These are phyloP conservation scores for Aegilops sharonensis DNA, from an alignment of 176 grass and related monocot genomes.

Conservation along the genomic window DNA sequence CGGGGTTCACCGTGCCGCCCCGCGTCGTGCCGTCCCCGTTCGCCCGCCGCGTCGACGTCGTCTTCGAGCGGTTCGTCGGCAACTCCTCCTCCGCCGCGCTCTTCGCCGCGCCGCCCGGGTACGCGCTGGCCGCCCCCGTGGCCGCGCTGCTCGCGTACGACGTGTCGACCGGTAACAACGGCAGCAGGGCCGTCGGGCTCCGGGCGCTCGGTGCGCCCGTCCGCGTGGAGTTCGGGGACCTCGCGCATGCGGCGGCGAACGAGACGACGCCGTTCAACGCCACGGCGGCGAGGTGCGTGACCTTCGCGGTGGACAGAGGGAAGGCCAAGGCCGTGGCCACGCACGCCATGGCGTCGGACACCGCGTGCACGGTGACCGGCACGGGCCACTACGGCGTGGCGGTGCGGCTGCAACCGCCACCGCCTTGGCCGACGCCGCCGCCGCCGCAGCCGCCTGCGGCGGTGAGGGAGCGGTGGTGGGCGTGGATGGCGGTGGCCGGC, in stretches of 20 bases:
- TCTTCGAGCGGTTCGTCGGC: slow-evolving; percentile 34
- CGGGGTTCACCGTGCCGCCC: slow-evolving; percentile 33
- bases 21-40: slow-evolving; percentile 38
- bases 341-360: slow-evolving; percentile 22
- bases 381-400: slow-evolving; percentile 43
- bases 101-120: slow-evolving; percentile 30
- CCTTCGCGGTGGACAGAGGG: slow-evolving; percentile 14
- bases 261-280: slow-evolving; percentile 9
- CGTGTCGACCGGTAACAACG: slow-evolving; percentile 31
- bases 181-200: slow-evolving; percentile 14
- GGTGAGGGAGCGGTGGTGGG: slow-evolving; percentile 35
- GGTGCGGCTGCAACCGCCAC: slow-evolving; percentile 4
- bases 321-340: slow-evolving; percentile 17
- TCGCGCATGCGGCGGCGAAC: not conserved
- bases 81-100: not conserved
- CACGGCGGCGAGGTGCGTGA: slow-evolving; percentile 39
- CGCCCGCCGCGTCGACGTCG: slow-evolving; percentile 44
- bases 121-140: slow-evolving; percentile 36
- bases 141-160: slow-evolving; percentile 44
- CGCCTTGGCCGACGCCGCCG: not conserved
- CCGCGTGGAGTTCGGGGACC: slow-evolving; percentile 35
- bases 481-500: not conserved
- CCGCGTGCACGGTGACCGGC: slow-evolving; percentile 39
- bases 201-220: slow-evolving; percentile 25
- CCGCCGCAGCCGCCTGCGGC: not conserved